These are phyloP conservation scores for Nepenthes alata DNA, from an alignment of 179 eudicot genomes.

Conservation along the genomic window DNA sequence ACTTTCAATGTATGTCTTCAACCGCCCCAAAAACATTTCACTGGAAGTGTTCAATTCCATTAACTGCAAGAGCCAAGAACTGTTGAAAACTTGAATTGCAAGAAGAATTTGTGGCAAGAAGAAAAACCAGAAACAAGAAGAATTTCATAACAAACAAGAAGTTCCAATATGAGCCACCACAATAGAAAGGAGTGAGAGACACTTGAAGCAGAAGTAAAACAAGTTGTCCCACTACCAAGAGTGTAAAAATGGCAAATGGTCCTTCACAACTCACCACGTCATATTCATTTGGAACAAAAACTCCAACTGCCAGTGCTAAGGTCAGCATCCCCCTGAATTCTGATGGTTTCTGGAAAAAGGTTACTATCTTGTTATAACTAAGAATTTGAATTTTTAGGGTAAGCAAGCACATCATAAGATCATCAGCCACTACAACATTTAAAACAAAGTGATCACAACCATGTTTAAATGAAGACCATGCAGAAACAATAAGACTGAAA, in stretches of 20 bases:
- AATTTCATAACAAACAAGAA: neutral
- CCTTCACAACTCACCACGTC: conserved; percentile 36
- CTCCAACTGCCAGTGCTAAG: conserved; percentile 43
- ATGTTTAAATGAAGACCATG: neutral
- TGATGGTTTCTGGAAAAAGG: conserved; percentile 44
- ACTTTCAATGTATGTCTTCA: conserved; percentile 38
- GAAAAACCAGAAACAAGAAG: neutral
- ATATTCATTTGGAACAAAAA: conserved; percentile 26
- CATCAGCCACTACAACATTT: neutral
- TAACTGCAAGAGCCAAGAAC: conserved; percentile 30
- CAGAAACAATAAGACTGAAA: neutral
- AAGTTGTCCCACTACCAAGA: neutral
- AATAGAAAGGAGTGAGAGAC: neutral
- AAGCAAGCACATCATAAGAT: conserved; percentile 1
- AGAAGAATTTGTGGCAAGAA: neutral
- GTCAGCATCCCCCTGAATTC: conserved; percentile 47
- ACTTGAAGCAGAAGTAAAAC: neutral
- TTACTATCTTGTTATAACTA: conserved; percentile 4
- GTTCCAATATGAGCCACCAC: neutral
- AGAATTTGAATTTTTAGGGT: neutral
- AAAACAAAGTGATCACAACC: neutral
- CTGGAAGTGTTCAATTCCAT: conserved; percentile 22
- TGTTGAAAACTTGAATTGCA: neutral
- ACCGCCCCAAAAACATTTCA: conserved; percentile 25
- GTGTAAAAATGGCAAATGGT: neutral